A percentile compares a stretch with the other conserved stretches of the same genome.
Conservation (phyloP, 2,329 filamentous ascomycete genomes). For the Trichoderma koningii region DNA sequence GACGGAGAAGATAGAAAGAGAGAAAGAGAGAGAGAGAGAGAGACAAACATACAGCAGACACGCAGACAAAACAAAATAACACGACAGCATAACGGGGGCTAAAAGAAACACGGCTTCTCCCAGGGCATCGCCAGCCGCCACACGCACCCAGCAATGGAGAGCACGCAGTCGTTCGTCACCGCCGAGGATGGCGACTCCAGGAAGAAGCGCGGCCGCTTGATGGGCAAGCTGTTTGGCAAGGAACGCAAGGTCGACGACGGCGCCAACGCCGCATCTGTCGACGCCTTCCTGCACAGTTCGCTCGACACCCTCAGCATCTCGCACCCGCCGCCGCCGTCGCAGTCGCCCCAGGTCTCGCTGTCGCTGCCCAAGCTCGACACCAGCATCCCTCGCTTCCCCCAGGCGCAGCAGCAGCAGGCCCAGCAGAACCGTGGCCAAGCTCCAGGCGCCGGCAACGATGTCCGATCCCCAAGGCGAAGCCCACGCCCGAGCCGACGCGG, state of each 20-base stretch:
- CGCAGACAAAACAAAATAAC: too few relatives aligned
- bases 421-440: constrained; percentile 50
- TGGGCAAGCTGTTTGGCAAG: constrained; percentile 62
- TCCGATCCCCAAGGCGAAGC: constrained; percentile 48
- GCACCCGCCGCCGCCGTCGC: constrained; percentile 51
- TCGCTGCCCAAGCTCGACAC: constrained; percentile 60
- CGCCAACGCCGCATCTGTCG: constrained; percentile 46
- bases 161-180: constrained; percentile 43
- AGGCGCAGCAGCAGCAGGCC: constrained; percentile 45
- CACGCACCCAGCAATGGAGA: constrained; percentile 45
- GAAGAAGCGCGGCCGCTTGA: constrained; percentile 53
- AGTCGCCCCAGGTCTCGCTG: constrained; percentile 50
- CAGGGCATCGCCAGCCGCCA: constrained; percentile 24
- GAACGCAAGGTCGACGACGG: constrained; percentile 39
- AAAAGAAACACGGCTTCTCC: constrained; percentile 25
- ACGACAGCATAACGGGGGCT: not conserved
- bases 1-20: constrained; percentile 24
- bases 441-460: constrained; percentile 41
- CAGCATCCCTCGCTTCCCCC: constrained; percentile 57
- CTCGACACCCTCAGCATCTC: constrained; percentile 58
- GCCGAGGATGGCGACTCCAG: constrained; percentile 47
- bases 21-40: not conserved
- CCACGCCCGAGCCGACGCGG: constrained; percentile 62
- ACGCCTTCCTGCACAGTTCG: constrained; percentile 58
- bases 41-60: constrained; percentile 27